Base-by-base conservation (phyloP, 2,329 filamentous ascomycete species). In the Pseudogymnoascus sp. region DNA sequence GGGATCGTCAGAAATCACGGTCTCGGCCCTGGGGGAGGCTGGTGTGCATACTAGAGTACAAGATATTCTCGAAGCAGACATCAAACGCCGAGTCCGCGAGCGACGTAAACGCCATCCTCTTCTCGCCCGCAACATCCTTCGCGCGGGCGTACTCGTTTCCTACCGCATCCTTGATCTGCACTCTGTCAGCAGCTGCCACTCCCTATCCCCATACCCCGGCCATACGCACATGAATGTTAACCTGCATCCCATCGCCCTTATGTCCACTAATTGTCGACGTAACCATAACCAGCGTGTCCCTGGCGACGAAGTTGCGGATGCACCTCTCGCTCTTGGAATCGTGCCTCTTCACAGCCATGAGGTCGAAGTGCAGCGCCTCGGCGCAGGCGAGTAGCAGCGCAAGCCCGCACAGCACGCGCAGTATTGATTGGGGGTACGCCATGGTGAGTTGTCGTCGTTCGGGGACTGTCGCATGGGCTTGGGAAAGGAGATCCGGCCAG, bases 61-160 rank as follows among this genome's bases (percentile, higher is more conserved):
- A 80, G 71, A 87, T 76, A 76, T 97, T 97, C 77, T 95, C 90
- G 74, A 97, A 96, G 82, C 93, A 99, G 60, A 99, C 91, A 72
- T 97, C 93, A 72, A 99, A 97, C 8, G 91, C 90, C 35, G 91
- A 90, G 76, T 97, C 92, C 60, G 88, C 87, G 74, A 94, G 90
- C 38, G 92, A 91, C 58, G 93, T 97, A 75, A 99, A 99, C 60
- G 93, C 91, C 75, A 92, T 92, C 74, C 93, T 86, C 64, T 73
- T 68, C 75, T 90, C 89, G 76, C 94, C 94, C 14, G 87, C 89
- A 64, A 97, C 86, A 72, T 99, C 92, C 78, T 89, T 93, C 61
- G 94, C 91, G 65, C 86, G 85, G 73, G 90, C 92, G 77, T 97
- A 97, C 77, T 97, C 92, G 78, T 99, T 99, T 73, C 92, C 93